Conservation (phyloP, 148 eudicot species). For the Camellia sinensis region DNA sequence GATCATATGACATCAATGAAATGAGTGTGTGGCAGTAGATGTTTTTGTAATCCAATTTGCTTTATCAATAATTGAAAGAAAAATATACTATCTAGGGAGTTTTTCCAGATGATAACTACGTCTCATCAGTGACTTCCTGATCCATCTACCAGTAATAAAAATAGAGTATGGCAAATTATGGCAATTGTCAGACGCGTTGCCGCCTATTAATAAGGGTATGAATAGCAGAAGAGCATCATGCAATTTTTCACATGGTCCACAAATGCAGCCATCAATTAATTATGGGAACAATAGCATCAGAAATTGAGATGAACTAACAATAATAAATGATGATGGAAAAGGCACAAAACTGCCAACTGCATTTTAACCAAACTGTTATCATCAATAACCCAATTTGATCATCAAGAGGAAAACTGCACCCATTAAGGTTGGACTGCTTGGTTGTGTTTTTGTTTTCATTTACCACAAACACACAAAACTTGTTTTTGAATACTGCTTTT, state of each 20-base stretch:
- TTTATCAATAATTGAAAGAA: neutral
- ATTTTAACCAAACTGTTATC: neutral
- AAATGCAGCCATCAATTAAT: neutral
- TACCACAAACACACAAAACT: no score
- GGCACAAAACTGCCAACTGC: neutral
- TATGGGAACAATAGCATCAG: slow-evolving; percentile 7
- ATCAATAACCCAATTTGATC: neutral
- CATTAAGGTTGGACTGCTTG: no score
- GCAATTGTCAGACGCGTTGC: neutral
- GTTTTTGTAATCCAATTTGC: neutral
- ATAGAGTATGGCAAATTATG: slow-evolving; percentile 8
- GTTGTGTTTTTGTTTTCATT: neutral
- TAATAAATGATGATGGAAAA: slow-evolving; percentile 19
- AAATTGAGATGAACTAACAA: slow-evolving; percentile 7
- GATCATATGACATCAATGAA: neutral
- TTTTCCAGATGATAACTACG: slow-evolving; percentile 11
- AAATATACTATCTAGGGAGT: neutral
- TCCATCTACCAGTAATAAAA: neutral
- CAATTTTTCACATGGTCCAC: neutral
- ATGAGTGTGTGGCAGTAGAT: neutral
- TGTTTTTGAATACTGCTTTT: no score
- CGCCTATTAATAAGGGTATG: neutral
- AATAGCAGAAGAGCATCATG: neutral
- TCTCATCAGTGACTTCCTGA: slow-evolving; percentile 5
- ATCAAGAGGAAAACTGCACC: neutral